These are phyloP conservation scores for Meira nashicola DNA, from an alignment of 1,284 basidiomycete species.

Conservation along the genomic window DNA sequence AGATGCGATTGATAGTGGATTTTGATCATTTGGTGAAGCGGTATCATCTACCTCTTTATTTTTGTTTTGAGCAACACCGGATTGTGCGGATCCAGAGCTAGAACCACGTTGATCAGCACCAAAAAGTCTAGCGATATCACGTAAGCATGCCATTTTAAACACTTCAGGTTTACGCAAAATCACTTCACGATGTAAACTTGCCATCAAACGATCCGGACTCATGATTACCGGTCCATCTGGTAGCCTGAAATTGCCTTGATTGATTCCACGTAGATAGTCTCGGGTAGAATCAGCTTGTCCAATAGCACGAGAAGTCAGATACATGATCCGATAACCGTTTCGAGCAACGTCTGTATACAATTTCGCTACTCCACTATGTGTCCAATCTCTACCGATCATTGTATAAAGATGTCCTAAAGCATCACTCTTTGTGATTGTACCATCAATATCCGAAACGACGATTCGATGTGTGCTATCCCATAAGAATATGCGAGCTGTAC, in stretches of 20 bases:
- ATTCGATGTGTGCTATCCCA: conserved; percentile 88
- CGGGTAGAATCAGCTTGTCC: conserved; percentile 96
- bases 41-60: conserved; percentile 17
- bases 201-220: conserved; percentile 94
- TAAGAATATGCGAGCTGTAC: conserved; percentile 87
- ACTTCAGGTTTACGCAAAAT: conserved; percentile 81
- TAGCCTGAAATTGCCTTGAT: conserved; percentile 89
- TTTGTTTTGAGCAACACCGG: conserved; percentile 4
- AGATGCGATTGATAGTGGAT: background rate
- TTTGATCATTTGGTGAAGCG: conserved; percentile 17
- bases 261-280: conserved; percentile 89
- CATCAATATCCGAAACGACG: conserved; percentile 96
- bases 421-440: conserved; percentile 92
- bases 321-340: conserved; percentile 98
- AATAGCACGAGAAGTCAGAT: conserved; percentile 93
- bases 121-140: conserved; percentile 91
- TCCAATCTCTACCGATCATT: conserved; percentile 99
- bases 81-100: background rate
- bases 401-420: conserved; percentile 95
- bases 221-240: conserved; percentile 98
- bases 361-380: conserved; percentile 94
- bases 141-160: conserved; percentile 98
- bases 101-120: conserved; percentile 57
- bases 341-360: conserved; percentile 90
- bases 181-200: conserved; percentile 74